phyloP scores from a whole-genome alignment of 257 asterid species.

The Scutellaria barbata region DNA sequence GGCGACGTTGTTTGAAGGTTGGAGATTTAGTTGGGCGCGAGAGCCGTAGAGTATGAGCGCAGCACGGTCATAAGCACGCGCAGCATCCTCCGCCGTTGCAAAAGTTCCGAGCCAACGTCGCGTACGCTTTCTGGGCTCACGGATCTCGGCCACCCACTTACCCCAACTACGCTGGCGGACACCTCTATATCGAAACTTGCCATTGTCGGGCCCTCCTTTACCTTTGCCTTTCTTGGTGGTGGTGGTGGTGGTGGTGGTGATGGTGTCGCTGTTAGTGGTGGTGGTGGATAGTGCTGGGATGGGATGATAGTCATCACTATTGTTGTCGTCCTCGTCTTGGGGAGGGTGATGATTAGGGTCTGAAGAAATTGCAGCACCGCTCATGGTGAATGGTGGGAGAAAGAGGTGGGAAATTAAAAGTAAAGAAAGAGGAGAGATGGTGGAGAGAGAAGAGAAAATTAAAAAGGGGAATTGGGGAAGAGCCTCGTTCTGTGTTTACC shows the following conservation, averaged over 20 bases:
- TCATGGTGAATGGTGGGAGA: slow-evolving; percentile 60
- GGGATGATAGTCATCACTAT: background rate
- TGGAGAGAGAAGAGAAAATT: slow-evolving; percentile 36
- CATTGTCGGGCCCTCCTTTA: slow-evolving; percentile 90
- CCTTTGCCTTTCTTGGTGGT: slow-evolving; percentile 47
- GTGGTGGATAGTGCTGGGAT: slow-evolving; percentile 28
- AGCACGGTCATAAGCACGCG: slow-evolving; percentile 98
- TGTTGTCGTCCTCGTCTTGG: slow-evolving; percentile 21
- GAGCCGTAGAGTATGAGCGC: slow-evolving; percentile 77
- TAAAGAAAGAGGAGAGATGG: slow-evolving; percentile 13
- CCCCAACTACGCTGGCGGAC: slow-evolving; percentile 99
- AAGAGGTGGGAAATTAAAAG: slow-evolving; percentile 41
- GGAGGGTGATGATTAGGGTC: slow-evolving; percentile 44
- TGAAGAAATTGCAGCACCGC: slow-evolving; percentile 51
- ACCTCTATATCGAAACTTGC: slow-evolving; percentile 75
- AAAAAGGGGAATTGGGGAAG: slow-evolving; percentile 15
- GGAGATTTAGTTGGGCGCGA: slow-evolving; percentile 81
- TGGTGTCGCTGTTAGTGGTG: slow-evolving; percentile 18
- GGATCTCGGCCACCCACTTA: slow-evolving; percentile 98
- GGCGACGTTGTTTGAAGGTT: slow-evolving; percentile 43
- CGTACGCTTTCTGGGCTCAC: slow-evolving; percentile 75
- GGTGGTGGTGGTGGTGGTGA: background rate
- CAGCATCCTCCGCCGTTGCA: slow-evolving; percentile 95
- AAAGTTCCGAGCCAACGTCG: slow-evolving; percentile 94
- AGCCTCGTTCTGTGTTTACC: slow-evolving; percentile 64